Conservation (phyloP, 148 eudicot species). For the Rhododendron griersonianum region DNA sequence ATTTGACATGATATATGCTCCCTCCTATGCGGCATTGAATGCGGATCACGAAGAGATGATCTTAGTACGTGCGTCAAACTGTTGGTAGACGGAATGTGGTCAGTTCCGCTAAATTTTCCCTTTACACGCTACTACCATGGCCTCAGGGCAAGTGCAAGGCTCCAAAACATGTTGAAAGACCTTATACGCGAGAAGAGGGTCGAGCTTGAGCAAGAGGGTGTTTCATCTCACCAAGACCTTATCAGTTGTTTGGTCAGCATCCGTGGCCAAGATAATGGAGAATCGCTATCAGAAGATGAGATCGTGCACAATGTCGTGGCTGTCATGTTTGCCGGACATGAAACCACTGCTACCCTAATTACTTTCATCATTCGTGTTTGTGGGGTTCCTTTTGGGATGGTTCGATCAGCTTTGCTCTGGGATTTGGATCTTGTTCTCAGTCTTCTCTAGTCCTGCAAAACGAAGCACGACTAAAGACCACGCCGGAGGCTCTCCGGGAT, state of each 20-base stretch:
- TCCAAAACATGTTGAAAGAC: slow-evolving; percentile 20
- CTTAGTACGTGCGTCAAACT: slow-evolving; percentile 19
- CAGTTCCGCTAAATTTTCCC: slow-evolving; percentile 39
- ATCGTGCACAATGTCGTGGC: slow-evolving; percentile 38
- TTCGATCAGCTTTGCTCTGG: too few species aligned
- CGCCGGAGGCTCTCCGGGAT: too few species aligned
- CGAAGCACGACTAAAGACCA: too few species aligned
- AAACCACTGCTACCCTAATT: slow-evolving; percentile 36
- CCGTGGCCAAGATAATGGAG: slow-evolving; percentile 13
- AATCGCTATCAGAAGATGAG: slow-evolving; percentile 32
- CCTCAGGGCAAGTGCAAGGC: slow-evolving; percentile 30
- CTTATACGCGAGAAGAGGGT: slow-evolving; percentile 28
- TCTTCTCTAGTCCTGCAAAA: too few species aligned
- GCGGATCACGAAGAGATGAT: slow-evolving; percentile 28
- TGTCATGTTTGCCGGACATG: slow-evolving; percentile 48
- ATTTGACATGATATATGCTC: slow-evolving; percentile 48
- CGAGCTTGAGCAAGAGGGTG: slow-evolving; percentile 23
- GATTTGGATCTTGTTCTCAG: too few species aligned
- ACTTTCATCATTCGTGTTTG: slow-evolving; percentile 30
- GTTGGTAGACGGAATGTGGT: slow-evolving; percentile 36
- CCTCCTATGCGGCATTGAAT: slow-evolving; percentile 34
- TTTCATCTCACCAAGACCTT: slow-evolving; percentile 32
- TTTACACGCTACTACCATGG: slow-evolving; percentile 34
- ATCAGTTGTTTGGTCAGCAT: slow-evolving; percentile 36
- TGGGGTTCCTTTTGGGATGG: too few species aligned